A percentile compares a stretch with the other conserved stretches of the same genome.
phyloP scores from a whole-genome alignment of 1,284 basidiomycete genomes.

The Sphaerobolus stellatus region DNA sequence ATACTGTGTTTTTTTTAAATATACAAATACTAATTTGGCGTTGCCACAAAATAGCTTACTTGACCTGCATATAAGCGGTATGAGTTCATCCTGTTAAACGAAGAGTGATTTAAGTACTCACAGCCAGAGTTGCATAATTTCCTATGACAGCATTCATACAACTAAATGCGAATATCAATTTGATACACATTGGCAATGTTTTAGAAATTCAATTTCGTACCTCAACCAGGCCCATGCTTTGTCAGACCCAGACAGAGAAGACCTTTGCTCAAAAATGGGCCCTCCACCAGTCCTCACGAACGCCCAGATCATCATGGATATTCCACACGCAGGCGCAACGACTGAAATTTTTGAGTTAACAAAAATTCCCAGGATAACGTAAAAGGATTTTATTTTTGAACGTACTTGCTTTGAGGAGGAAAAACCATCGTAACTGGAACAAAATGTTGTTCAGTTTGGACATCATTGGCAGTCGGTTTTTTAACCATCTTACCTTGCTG shows the following conservation, averaged over 20 bases:
- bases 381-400: conserved; percentile 30
- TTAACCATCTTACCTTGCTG: conserved; percentile 42
- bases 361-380: neutral
- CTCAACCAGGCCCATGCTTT: conserved; percentile 74
- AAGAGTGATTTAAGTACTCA: conserved; percentile 57
- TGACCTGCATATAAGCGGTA: neutral
- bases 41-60: neutral
- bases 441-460: neutral
- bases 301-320: conserved; percentile 75
- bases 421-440: conserved; percentile 58
- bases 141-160: conserved; percentile 65
- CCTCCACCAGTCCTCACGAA: conserved; percentile 51
- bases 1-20: conserved; percentile 6
- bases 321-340: conserved; percentile 64
- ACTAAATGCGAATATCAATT: neutral
- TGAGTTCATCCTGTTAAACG: neutral
- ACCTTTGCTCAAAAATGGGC: conserved; percentile 49
- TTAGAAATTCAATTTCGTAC: neutral
- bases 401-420: conserved; percentile 58
- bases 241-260: conserved; percentile 47
- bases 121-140: conserved; percentile 60
- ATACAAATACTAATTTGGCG: conserved; percentile 5
- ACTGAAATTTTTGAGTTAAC: conserved; percentile 17
- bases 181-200: neutral
- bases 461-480: neutral